Conservation (phyloP, 768 basidiomycete genomes). For the button mushroom (Agaricus bisporus) region DNA sequence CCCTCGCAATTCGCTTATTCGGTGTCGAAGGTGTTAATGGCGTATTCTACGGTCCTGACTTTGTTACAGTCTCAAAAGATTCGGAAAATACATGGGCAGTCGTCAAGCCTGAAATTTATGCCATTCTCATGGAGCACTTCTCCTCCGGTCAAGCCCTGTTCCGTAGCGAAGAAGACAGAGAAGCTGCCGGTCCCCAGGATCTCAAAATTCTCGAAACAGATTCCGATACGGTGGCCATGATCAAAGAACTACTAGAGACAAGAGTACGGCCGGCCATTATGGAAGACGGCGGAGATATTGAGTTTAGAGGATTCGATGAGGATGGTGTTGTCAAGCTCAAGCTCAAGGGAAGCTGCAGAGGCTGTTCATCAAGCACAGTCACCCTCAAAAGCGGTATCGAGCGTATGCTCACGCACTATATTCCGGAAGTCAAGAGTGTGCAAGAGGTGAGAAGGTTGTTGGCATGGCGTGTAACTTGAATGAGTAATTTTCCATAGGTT, state of each 20-base stretch:
- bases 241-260: constrained; percentile 95
- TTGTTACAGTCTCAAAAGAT: constrained; percentile 93
- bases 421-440: constrained; percentile 90
- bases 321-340: constrained; percentile 81
- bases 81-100: constrained; percentile 81
- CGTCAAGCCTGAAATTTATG: constrained; percentile 95
- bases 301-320: constrained; percentile 83
- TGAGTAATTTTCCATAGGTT: constrained; percentile 41
- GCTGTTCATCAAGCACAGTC: constrained; percentile 89
- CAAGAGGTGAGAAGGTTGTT: constrained; percentile 56
- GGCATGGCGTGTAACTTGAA: background rate
- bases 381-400: constrained; percentile 97
- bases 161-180: constrained; percentile 72
- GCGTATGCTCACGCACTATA: constrained; percentile 98
- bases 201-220: constrained; percentile 92
- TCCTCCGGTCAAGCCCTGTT: constrained; percentile 87
- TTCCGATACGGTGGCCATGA: constrained; percentile 97
- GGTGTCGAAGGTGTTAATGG: constrained; percentile 86
- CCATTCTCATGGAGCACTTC: constrained; percentile 95
- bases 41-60: constrained; percentile 97
- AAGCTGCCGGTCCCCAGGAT: constrained; percentile 85
- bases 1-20: constrained; percentile 92
- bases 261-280: constrained; percentile 94
- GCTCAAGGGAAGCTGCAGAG: constrained; percentile 95
- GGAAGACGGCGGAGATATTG: constrained; percentile 99